These are phyloP conservation scores for Hysterangium stoloniferum DNA, from an alignment of 768 basidiomycete species.

Conservation along the genomic window DNA sequence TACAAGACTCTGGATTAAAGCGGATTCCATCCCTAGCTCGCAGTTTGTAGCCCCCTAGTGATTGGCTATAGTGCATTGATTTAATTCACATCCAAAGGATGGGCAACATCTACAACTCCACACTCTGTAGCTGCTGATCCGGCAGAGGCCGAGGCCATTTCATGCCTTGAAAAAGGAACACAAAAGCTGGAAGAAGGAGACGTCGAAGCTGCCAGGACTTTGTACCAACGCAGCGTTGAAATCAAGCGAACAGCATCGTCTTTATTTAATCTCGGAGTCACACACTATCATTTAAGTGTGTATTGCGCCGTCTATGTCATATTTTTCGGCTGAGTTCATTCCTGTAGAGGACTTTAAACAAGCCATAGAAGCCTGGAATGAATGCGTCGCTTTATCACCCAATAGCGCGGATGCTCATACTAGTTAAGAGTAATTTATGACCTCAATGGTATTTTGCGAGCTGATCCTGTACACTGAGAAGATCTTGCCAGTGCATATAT, in stretches of 20 bases:
- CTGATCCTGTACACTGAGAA: slow-evolving; percentile 23
- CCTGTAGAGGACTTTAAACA: slow-evolving; percentile 76
- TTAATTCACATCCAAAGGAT: too few species aligned
- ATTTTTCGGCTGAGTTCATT: slow-evolving; percentile 5
- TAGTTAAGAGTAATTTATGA: slow-evolving; percentile 41
- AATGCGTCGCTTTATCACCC: slow-evolving; percentile 73
- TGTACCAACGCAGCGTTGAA: slow-evolving; percentile 73
- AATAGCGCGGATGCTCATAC: slow-evolving; percentile 83
- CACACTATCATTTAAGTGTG: slow-evolving; percentile 83
- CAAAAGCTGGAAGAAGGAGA: slow-evolving; percentile 82
- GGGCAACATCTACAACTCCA: slow-evolving; percentile 72
- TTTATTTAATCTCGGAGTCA: slow-evolving; percentile 83
- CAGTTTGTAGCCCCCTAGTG: too few species aligned
- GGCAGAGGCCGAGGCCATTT: slow-evolving; percentile 70
- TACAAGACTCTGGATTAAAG: too few species aligned
- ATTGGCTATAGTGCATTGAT: too few species aligned
- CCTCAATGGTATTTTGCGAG: background rate
- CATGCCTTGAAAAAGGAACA: slow-evolving; percentile 77
- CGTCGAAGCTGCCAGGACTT: slow-evolving; percentile 64
- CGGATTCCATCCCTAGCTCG: too few species aligned
- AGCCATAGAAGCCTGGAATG: slow-evolving; percentile 81
- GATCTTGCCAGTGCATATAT: slow-evolving; percentile 89
- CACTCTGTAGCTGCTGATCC: slow-evolving; percentile 81
- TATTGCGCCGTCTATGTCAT: slow-evolving; percentile 14
- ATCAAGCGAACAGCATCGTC: slow-evolving; percentile 75